Percentiles rank a stretch among this genome's conserved stretches.
Conservation (phyloP, 2,329 filamentous ascomycete species). For the Exophiala mesophila region DNA sequence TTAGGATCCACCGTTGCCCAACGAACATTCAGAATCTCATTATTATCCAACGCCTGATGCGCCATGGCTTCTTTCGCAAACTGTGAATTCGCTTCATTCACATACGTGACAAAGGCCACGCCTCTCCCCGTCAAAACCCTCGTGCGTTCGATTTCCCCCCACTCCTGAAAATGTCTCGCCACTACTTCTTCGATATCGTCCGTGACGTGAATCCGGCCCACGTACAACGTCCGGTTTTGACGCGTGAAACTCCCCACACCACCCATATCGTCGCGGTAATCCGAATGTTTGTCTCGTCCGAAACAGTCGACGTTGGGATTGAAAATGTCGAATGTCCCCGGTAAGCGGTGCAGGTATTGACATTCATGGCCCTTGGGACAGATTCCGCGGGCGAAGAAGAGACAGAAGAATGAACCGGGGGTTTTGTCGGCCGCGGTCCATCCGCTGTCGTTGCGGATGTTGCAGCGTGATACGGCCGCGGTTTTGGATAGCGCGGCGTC, state of each 20-base stretch:
- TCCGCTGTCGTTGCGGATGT: constrained; percentile 71
- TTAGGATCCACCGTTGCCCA: constrained; percentile 98
- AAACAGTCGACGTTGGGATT: constrained; percentile 95
- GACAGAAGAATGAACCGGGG: constrained; percentile 80
- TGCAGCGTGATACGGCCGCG: constrained; percentile 78
- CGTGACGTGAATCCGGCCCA: constrained; percentile 88
- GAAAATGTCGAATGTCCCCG: constrained; percentile 80
- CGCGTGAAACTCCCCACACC: constrained; percentile 91
- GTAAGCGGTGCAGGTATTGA: constrained; percentile 86
- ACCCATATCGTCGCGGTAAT: constrained; percentile 96
- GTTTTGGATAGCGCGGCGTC: constrained; percentile 83
- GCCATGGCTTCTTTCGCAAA: constrained; percentile 96
- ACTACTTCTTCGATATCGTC: constrained; percentile 98
- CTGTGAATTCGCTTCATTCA: constrained; percentile 81
- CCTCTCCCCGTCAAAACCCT: constrained; percentile 84
- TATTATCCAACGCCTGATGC: constrained; percentile 85
- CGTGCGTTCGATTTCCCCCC: constrained; percentile 84
- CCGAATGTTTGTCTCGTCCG: constrained; percentile 83
- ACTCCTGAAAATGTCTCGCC: constrained; percentile 90
- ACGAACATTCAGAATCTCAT: constrained; percentile 87
- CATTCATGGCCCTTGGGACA: constrained; percentile 88
- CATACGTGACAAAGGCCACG: constrained; percentile 92
- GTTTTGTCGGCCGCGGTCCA: constrained; percentile 75
- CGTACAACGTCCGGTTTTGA: constrained; percentile 88
- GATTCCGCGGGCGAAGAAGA: constrained; percentile 79